Evolutionary conservation across 345 rosid species (phyloP).

Genomic region (Citrus trifoliata): DNA sequence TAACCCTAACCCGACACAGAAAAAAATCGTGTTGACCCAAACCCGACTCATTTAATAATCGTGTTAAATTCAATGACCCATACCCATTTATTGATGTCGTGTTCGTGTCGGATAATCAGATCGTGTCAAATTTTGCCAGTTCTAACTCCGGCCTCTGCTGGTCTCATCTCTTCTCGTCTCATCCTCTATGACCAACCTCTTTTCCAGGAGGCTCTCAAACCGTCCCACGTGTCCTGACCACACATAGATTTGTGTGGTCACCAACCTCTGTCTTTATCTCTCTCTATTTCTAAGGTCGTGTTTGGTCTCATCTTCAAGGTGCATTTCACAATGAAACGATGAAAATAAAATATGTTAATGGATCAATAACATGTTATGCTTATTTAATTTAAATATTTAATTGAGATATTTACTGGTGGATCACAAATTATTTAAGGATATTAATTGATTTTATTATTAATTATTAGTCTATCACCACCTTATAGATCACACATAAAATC

Average conservation of each 20-base stretch:
- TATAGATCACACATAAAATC: too few relatives aligned
- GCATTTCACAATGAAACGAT: neutral
- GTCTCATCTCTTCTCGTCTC: neutral
- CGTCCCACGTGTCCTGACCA: slow-evolving; percentile 37
- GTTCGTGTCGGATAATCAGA: too few relatives aligned
- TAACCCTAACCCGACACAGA: too few relatives aligned
- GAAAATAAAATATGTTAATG: neutral
- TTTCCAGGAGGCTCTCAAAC: slow-evolving; percentile 16
- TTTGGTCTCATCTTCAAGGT: neutral
- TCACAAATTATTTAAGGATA: too few relatives aligned
- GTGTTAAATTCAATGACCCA: too few relatives aligned
- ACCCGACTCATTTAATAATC: too few relatives aligned
- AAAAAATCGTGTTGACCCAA: too few relatives aligned
- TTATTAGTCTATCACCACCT: rapidly evolving
- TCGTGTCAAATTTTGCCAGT: too few relatives aligned
- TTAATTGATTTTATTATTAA: too few relatives aligned
- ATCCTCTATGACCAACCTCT: neutral
- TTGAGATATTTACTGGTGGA: too few relatives aligned
- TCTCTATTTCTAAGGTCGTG: neutral
- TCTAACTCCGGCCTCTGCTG: neutral
- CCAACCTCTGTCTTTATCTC: neutral
- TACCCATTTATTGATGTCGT: too few relatives aligned
- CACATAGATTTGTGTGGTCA: slow-evolving; percentile 17
- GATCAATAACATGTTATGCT: neutral
- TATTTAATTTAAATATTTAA: neutral